Percentiles rank a stretch among this genome's conserved stretches.
These are phyloP conservation scores for Furculomyces boomerangus DNA, from an alignment of 371 early-diverging fungal genomes.

Conservation along the genomic window DNA sequence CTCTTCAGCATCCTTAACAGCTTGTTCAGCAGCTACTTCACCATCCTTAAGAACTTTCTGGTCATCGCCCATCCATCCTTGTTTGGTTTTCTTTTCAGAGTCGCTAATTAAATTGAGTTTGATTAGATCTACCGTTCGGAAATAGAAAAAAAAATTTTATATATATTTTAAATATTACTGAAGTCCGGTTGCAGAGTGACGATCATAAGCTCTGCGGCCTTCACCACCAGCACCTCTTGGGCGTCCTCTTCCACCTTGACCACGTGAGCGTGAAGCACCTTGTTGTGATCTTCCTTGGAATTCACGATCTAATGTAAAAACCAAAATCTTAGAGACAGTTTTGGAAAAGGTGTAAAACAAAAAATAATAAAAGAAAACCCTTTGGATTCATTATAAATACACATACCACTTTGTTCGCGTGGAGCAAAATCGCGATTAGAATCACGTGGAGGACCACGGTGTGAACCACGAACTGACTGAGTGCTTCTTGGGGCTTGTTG, in stretches of 20 bases:
- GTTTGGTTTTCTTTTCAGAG: conserved; percentile 23
- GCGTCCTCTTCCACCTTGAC: conserved; percentile 9
- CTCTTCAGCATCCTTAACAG: conserved; percentile 11
- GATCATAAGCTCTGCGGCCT: conserved; percentile 16
- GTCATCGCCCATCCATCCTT: conserved; percentile 21
- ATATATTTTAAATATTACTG: background rate
- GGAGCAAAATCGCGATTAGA: background rate
- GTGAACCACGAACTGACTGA: background rate
- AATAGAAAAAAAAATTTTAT: too few species aligned
- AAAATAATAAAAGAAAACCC: too few species aligned
- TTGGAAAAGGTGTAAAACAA: too few species aligned
- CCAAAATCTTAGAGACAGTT: background rate
- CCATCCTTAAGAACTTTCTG: conserved; percentile 14
- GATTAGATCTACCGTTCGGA: too few species aligned
- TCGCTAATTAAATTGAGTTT: conserved; percentile 2
- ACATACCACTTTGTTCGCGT: background rate
- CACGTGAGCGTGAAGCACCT: background rate
- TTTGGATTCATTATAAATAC: too few species aligned
- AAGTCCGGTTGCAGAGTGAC: conserved; percentile 22
- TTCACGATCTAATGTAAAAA: background rate
- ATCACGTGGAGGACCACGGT: background rate
- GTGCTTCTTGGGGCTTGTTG: background rate
- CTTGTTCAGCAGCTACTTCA: conserved; percentile 13
- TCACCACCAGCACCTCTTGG: conserved; percentile 7
- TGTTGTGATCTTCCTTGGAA: background rate